Percentiles rank a stretch among this genome's conserved stretches.
phyloP scores from a whole-genome alignment of 2,329 filamentous ascomycete species.

The Gnomoniopsis smithogilvyi region DNA sequence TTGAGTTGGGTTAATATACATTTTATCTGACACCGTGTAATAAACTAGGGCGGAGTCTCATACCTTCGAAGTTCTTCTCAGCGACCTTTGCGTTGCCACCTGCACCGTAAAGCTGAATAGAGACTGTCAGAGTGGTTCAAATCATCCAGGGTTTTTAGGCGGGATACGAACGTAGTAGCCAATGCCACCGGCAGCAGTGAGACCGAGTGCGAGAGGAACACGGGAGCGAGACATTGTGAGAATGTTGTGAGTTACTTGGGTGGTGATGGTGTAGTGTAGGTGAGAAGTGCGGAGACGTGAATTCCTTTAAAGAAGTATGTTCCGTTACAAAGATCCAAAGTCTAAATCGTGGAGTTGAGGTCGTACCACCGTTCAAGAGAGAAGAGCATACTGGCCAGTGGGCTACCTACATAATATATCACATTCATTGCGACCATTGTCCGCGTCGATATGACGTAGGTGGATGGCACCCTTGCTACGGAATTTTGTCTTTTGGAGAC shows the following conservation, averaged over 20 bases:
- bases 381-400: no score
- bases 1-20: background rate
- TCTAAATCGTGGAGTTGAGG: no score
- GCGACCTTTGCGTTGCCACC: slow-evolving; percentile 79
- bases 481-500: no score
- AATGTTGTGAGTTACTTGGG: background rate
- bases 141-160: no score
- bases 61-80: slow-evolving; percentile 85
- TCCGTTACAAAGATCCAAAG: no score
- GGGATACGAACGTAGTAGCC: slow-evolving; percentile 66
- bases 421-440: no score
- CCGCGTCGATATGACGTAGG: no score
- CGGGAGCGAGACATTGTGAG: slow-evolving; percentile 45
- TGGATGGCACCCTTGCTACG: no score
- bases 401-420: no score
- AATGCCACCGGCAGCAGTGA: slow-evolving; percentile 62
- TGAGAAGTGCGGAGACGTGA: background rate
- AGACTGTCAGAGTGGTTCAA: no score
- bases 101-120: slow-evolving; percentile 64
- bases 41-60: slow-evolving; percentile 24
- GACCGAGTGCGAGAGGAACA: slow-evolving; percentile 51
- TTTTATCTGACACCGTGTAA: background rate
- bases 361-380: no score
- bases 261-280: background rate
- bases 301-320: no score